Evolutionary conservation across 306 rosid species (phyloP).

Genomic region (Biancaea sappan): DNA sequence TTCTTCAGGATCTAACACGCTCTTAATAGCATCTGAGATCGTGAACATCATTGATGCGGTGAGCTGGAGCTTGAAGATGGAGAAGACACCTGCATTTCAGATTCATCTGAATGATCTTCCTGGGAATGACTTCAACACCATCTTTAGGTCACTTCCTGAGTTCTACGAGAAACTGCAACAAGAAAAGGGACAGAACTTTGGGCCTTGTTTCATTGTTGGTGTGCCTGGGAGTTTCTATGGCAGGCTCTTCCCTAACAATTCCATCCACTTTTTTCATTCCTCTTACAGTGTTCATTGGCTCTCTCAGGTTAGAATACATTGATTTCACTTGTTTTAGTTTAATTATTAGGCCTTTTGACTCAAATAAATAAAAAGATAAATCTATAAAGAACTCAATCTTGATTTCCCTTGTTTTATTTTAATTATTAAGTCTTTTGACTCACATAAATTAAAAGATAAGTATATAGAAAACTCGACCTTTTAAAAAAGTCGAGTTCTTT

Average conservation of each 20-base stretch:
- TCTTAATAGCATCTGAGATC: constrained; percentile 15
- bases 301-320: constrained; percentile 37
- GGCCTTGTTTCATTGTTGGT: constrained; percentile 45
- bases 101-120: constrained; percentile 54
- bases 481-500: too few species aligned
- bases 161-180: constrained; percentile 26
- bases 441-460: too few species aligned
- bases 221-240: constrained; percentile 59
- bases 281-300: constrained; percentile 52
- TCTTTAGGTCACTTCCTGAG: constrained; percentile 41
- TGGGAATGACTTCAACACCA: constrained; percentile 53
- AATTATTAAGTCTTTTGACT: too few species aligned
- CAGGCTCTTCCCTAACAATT: constrained; percentile 48
- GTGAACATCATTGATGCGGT: background rate
- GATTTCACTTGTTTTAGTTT: too few species aligned
- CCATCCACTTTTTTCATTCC: constrained; percentile 50
- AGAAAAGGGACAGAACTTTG: background rate
- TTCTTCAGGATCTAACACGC: constrained; percentile 24
- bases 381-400: too few species aligned
- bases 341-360: too few species aligned
- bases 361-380: too few species aligned
- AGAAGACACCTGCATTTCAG: constrained; percentile 26
- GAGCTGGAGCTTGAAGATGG: background rate
- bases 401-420: too few species aligned
- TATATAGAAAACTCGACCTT: too few species aligned